Evolutionary conservation across 177 flowering plant species (phyloP), one percentile per base, ranked within the genome.

Genomic region (Vitis hybrid): DNA sequence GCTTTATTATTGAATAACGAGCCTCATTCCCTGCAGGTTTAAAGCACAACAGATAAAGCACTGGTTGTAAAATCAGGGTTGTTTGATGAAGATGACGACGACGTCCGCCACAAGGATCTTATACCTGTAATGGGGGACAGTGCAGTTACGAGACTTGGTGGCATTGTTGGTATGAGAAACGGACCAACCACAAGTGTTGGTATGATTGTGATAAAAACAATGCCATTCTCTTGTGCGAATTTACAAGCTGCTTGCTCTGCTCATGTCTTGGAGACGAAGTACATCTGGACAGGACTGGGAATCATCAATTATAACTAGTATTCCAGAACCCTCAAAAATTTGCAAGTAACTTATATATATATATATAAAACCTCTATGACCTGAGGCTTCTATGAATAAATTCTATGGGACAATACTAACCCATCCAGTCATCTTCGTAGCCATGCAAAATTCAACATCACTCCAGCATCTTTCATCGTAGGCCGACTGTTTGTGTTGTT

Each of bases 141-240:
- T 2, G 85, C 89, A 0, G 90, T 89, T 31, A 84, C 68, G 75
- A 90, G 82, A 75, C 96, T 90, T 1, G 93, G 93, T 2, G 96
- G 96, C 87, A 89, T 83, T 2, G 83, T 71, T 2, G 83, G 79
- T 85, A 76, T 86, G 49, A 90, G 65, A 59, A 90, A 90, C 0
- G 92, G 92, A 12, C 96, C 93, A 7, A 90, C 86, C 15, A 90
- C 93, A 2, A 90, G 84, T 26, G 89, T 70, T 13, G 96, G 96
- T 19, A 90, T 88, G 64, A 90, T 76, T 48, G 77, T 86, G 51
- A 90, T 77, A 56, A 89, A 77, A 65, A 86, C 88, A 1, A 89
- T 67, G 67, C 71, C 71, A 70, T 90, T 74, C 69, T 88, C 84
- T 62, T 84, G 66, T 0, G 92, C 91, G 53, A 73, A 87, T 1